A percentile compares a stretch with the other conserved stretches of the same genome.
phyloP scores from a whole-genome alignment of 2,329 filamentous ascomycete genomes.

The Dryadomyces sulphureus region DNA sequence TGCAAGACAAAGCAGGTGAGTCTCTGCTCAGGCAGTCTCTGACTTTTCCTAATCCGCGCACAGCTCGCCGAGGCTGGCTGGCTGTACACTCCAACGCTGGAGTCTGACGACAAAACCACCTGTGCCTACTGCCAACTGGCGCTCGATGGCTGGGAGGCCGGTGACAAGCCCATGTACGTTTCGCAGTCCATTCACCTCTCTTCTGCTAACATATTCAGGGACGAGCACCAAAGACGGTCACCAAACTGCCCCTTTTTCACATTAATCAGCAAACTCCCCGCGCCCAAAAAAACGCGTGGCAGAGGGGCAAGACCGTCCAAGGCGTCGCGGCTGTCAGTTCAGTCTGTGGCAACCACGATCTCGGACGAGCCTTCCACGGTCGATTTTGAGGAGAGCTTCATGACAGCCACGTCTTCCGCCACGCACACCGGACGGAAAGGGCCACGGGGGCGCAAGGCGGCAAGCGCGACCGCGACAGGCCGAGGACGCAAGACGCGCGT shows the following conservation, averaged over 20 bases:
- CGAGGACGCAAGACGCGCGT: conserved; percentile 30
- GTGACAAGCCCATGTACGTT: conserved; percentile 71
- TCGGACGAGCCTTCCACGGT: conserved; percentile 35
- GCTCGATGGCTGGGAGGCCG: conserved; percentile 87
- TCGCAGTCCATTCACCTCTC: background rate
- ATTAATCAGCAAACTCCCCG: conserved; percentile 42
- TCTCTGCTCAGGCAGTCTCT: background rate
- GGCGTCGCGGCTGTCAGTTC: conserved; percentile 47
- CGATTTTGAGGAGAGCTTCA: conserved; percentile 41
- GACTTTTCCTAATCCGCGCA: conserved; percentile 1
- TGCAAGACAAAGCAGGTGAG: conserved; percentile 76
- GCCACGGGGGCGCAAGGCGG: conserved; percentile 38
- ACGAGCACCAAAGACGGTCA: conserved; percentile 72
- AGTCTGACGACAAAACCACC: conserved; percentile 77
- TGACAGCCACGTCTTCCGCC: conserved; percentile 45
- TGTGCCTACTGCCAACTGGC: conserved; percentile 84
- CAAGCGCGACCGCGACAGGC: conserved; percentile 20
- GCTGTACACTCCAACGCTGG: conserved; percentile 76
- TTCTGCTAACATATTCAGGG: conserved; percentile 28
- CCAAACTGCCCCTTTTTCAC: conserved; percentile 73
- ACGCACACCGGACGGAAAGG: conserved; percentile 36
- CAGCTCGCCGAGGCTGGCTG: conserved; percentile 85
- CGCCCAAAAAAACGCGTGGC: conserved; percentile 41
- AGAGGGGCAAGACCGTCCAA: conserved; percentile 50
- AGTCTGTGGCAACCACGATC: conserved; percentile 35